Evolutionary conservation across 2,329 filamentous ascomycete species (phyloP).

Genomic region (Claviceps cyperi): DNA sequence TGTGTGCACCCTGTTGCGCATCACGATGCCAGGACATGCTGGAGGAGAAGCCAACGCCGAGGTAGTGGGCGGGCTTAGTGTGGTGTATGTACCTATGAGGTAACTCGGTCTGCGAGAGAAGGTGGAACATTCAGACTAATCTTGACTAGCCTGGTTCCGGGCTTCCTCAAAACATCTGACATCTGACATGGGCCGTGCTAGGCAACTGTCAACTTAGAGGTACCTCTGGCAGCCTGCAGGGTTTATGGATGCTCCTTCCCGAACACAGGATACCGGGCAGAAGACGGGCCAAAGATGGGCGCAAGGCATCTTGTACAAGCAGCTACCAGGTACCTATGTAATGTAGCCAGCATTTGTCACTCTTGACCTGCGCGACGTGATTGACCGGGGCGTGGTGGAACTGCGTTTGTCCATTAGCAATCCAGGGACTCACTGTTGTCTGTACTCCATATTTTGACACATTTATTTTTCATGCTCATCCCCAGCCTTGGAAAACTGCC

Average conservation of each 20-base stretch:
- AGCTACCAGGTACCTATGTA: neutral
- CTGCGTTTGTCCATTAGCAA: neutral
- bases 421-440: neutral
- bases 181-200: neutral
- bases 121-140: neutral
- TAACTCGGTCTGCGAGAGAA: neutral
- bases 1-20: neutral
- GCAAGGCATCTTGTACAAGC: neutral
- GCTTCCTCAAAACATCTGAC: neutral
- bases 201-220: too few relatives aligned
- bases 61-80: neutral
- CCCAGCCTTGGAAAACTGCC: neutral
- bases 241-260: neutral
- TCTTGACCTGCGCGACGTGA: neutral
- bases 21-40: conserved; percentile 2
- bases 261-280: neutral
- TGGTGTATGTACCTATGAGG: too few relatives aligned
- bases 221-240: neutral
- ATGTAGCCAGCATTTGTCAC: neutral
- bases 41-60: neutral
- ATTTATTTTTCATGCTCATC: neutral
- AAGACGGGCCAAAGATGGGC: neutral
- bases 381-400: neutral
- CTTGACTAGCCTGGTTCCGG: neutral
- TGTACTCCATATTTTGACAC: too few relatives aligned